phyloP scores from a whole-genome alignment of 257 asterid genomes.

The Solanum chilense region DNA sequence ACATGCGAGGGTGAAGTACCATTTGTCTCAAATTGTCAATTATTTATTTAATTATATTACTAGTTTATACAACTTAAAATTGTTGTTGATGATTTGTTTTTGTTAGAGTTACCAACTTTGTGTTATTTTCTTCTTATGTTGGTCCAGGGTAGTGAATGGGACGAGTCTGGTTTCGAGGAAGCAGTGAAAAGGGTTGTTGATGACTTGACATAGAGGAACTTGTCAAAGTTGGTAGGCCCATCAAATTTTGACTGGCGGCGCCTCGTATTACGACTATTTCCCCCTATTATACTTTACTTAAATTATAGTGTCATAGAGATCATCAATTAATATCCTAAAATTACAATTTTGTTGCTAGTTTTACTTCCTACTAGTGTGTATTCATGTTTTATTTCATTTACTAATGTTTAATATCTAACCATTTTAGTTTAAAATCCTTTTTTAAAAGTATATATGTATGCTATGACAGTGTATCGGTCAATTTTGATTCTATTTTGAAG shows the following conservation, averaged over 20 bases:
- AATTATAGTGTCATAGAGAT: background rate
- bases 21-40: background rate
- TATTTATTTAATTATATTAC: background rate
- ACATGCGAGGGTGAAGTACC: background rate
- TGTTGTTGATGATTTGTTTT: background rate
- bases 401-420: background rate
- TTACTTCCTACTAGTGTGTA: background rate
- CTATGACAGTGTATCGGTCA: background rate
- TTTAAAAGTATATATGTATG: background rate
- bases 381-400: background rate
- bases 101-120: background rate
- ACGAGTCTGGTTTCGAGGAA: constrained; percentile 5
- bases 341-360: background rate
- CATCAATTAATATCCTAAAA: background rate
- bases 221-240: background rate
- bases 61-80: background rate
- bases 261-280: background rate
- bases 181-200: constrained; percentile 6
- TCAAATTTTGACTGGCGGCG: background rate
- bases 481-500: background rate
- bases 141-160: constrained; percentile 1
- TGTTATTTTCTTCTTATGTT: background rate
- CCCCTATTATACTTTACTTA: background rate
- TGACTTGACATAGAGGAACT: background rate
- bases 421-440: background rate